Base-by-base conservation (phyloP, 805 yeast species). In the Lipomyces anomalus region DNA sequence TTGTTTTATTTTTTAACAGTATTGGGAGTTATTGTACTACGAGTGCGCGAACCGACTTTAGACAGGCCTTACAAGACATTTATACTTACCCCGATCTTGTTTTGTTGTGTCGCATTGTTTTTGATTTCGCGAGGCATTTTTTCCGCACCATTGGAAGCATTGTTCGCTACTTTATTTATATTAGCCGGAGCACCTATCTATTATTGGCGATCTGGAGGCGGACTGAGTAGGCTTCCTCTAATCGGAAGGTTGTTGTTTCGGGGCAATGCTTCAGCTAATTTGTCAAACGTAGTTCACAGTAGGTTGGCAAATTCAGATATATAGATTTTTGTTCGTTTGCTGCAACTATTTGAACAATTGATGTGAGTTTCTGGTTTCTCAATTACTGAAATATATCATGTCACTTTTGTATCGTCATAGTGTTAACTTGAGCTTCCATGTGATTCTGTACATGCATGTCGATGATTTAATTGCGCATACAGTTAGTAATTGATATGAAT, bases 61-160 rank as follows among this genome's bases (percentile, higher is more conserved):
- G 60, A 52, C 4, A 47, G 72, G 30, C 71, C 72, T 1, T 68
- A 63, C 57, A 59, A 59, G 43, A 62, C 67, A 3, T 65, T 58
- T 56, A 56, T 65, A 11, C 39, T 57, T 9, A 66, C 70, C 1
- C 72, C 72, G 1, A 48, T 66, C 4, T 20, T 61, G 28, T 66
- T 66, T 40, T 61, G 67, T 47, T 57, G 66, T 26, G 69, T 66
- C n/a, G 67, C 70, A 1, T 43, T 63, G 13, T 66, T 64, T 44
- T 56, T 66, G 16, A 58, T 66, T 16, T 53, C 62, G 1, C 45
- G 67, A 6, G 63, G 67, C 1, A 37, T 64, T 13, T 58, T 63
- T 40, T 61, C 62, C 29, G 57, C 60, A 17, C 68, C 70, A n/a
- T n/a, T 61, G 11, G 58, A 59, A 33, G 53, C 67, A 4, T 32